Percentiles rank a stretch among this genome's conserved stretches.
Conservation (phyloP, 805 yeast genomes). For the Tetrapisispora arboricola region DNA sequence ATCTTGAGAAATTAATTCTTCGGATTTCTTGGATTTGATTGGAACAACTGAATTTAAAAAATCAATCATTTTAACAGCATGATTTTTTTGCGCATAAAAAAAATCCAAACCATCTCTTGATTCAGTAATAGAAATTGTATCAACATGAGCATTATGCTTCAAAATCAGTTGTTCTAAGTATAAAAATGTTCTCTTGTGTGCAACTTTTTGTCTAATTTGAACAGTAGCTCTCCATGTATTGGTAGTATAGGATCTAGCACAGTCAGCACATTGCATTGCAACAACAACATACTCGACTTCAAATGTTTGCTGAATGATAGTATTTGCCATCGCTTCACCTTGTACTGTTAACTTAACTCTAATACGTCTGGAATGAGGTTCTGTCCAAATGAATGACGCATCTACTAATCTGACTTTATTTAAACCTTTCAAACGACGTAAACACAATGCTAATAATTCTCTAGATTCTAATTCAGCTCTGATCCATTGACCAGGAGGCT, state of each 20-base stretch:
- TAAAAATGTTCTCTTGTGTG: conserved; percentile 92
- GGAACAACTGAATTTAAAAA: conserved; percentile 82
- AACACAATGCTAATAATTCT: conserved; percentile 82
- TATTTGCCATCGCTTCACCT: conserved; percentile 89
- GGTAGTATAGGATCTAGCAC: conserved; percentile 94
- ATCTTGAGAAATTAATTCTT: conserved; percentile 85
- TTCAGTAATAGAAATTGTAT: conserved; percentile 88
- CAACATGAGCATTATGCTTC: conserved; percentile 85
- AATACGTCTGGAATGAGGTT: conserved; percentile 94
- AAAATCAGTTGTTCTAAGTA: conserved; percentile 91
- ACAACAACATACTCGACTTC: conserved; percentile 90
- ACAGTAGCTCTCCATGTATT: conserved; percentile 98
- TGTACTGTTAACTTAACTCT: conserved; percentile 87
- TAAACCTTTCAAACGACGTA: conserved; percentile 80
- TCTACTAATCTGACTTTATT: conserved; percentile 79
- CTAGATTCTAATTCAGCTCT: conserved; percentile 84
- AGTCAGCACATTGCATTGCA: conserved; percentile 96
- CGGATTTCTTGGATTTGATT: conserved; percentile 68
- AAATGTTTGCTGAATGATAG: conserved; percentile 86
- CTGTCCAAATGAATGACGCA: conserved; percentile 97
- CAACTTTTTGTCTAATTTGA: conserved; percentile 94
- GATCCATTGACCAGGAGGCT: conserved; percentile 93
- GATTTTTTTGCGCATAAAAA: conserved; percentile 78
- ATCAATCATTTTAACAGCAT: conserved; percentile 90
- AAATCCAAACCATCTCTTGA: conserved; percentile 91